These are phyloP conservation scores for Peltaster fructicola DNA, from an alignment of 2,329 filamentous ascomycete species.

Conservation along the genomic window DNA sequence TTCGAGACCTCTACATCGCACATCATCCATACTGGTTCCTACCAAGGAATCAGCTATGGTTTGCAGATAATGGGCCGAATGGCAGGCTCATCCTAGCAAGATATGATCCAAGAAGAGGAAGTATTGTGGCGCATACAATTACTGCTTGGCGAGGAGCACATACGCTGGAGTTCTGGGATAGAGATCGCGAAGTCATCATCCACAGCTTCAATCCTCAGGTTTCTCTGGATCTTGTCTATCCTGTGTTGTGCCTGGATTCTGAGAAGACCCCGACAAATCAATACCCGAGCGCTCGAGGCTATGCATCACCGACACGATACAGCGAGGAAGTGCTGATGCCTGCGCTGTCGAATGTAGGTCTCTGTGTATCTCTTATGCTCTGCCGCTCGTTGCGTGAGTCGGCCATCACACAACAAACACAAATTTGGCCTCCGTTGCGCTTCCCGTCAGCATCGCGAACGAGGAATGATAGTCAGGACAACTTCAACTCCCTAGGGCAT, in stretches of 20 bases:
- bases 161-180: conserved; percentile 45
- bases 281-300: conserved; percentile 6
- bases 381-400: conserved; percentile 33
- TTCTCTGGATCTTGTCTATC: conserved; percentile 55
- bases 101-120: conserved; percentile 54
- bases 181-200: conserved; percentile 48
- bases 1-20: conserved; percentile 51
- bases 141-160: conserved; percentile 44
- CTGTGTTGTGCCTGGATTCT: conserved; percentile 34
- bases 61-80: conserved; percentile 53
- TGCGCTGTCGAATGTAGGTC: conserved; percentile 20
- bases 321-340: conserved; percentile 38
- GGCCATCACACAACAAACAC: conserved; percentile 20
- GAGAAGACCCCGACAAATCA: conserved; percentile 10
- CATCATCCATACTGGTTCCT: conserved; percentile 79
- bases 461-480: conserved; percentile 29
- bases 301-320: conserved; percentile 10
- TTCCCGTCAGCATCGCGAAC: conserved; percentile 48
- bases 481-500: conserved; percentile 28
- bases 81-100: conserved; percentile 62
- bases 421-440: conserved; percentile 56
- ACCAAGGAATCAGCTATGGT: conserved; percentile 66
- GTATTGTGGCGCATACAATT: conserved; percentile 66
- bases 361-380: conserved; percentile 53
- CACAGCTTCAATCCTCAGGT: conserved; percentile 55